phyloP scores from a whole-genome alignment of 2,329 filamentous ascomycete genomes.

The Cladophialophora bantiana region DNA sequence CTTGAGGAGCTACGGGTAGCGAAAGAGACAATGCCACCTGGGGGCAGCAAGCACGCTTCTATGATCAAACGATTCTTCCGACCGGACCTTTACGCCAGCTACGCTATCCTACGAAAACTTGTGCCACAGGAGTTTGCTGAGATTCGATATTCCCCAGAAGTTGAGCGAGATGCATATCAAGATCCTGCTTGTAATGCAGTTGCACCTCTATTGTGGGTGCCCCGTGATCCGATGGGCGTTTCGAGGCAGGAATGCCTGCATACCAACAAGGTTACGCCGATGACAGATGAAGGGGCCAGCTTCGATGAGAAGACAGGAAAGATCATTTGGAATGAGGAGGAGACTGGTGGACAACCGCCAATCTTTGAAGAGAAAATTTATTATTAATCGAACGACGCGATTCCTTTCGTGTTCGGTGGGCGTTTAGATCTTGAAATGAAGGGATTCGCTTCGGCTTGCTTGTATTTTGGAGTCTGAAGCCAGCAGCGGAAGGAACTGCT shows the following conservation, averaged over 20 bases:
- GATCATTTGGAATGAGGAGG: conserved; percentile 64
- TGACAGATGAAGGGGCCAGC: conserved; percentile 78
- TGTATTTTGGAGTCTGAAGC: background rate
- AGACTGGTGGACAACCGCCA: conserved; percentile 59
- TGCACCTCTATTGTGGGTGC: conserved; percentile 82
- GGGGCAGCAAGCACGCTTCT: conserved; percentile 20
- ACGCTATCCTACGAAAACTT: conserved; percentile 71
- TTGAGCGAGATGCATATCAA: conserved; percentile 73
- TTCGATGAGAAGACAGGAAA: conserved; percentile 72
- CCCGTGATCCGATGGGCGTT: conserved; percentile 75
- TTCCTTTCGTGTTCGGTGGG: background rate
- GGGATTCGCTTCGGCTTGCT: background rate
- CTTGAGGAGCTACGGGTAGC: conserved; percentile 34
- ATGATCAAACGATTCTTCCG: conserved; percentile 67
- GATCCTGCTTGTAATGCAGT: conserved; percentile 71
- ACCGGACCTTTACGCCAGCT: conserved; percentile 78
- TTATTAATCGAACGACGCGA: conserved; percentile 47
- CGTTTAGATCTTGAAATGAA: background rate
- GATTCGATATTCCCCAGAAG: conserved; percentile 66
- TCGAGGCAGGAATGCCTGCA: conserved; percentile 79
- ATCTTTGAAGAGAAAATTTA: conserved; percentile 65
- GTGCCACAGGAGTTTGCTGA: conserved; percentile 66
- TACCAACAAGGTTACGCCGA: conserved; percentile 73
- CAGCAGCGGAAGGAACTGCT: background rate
- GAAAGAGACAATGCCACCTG: conserved; percentile 25